These are phyloP conservation scores for Neonectria faginata DNA, from an alignment of 2,329 filamentous ascomycete genomes.

Conservation along the genomic window DNA sequence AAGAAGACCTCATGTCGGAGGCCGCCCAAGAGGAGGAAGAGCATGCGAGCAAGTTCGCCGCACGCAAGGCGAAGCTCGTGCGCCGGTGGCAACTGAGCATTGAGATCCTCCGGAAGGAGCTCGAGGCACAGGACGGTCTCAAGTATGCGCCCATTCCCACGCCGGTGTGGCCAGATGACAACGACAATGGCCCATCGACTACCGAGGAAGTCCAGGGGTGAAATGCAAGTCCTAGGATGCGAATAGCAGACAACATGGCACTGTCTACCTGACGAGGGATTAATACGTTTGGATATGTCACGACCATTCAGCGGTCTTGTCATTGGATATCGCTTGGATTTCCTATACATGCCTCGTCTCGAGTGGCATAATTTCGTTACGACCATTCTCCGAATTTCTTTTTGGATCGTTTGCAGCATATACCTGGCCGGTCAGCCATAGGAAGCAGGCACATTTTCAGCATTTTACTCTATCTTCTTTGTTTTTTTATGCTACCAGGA, in stretches of 20 bases:
- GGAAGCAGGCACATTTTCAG: slow-evolving; percentile 31
- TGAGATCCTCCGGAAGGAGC: slow-evolving; percentile 64
- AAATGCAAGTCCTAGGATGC: not conserved
- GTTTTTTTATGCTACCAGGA: slow-evolving; percentile 27
- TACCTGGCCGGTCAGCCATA: slow-evolving; percentile 40
- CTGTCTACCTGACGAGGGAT: slow-evolving; percentile 12
- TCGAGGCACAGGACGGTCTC: slow-evolving; percentile 59
- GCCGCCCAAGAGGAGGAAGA: slow-evolving; percentile 64
- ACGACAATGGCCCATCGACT: not conserved
- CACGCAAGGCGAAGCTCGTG: slow-evolving; percentile 58
- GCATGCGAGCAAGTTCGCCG: slow-evolving; percentile 58
- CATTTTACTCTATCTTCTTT: slow-evolving; percentile 12
- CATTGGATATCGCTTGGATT: slow-evolving; percentile 4
- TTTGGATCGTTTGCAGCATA: slow-evolving; percentile 35
- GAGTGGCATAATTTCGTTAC: slow-evolving; percentile 14
- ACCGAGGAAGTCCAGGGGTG: not conserved
- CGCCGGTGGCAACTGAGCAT: slow-evolving; percentile 65
- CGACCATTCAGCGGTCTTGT: slow-evolving; percentile 11
- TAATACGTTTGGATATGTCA: slow-evolving; percentile 23
- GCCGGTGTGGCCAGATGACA: slow-evolving; percentile 49
- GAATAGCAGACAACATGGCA: slow-evolving; percentile 7
- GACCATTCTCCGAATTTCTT: slow-evolving; percentile 17
- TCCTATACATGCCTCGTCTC: slow-evolving; percentile 3
- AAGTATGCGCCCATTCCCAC: slow-evolving; percentile 54
- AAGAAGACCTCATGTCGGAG: slow-evolving; percentile 60